Conservation (phyloP, 345 rosid species). For the Geranium brycei region DNA sequence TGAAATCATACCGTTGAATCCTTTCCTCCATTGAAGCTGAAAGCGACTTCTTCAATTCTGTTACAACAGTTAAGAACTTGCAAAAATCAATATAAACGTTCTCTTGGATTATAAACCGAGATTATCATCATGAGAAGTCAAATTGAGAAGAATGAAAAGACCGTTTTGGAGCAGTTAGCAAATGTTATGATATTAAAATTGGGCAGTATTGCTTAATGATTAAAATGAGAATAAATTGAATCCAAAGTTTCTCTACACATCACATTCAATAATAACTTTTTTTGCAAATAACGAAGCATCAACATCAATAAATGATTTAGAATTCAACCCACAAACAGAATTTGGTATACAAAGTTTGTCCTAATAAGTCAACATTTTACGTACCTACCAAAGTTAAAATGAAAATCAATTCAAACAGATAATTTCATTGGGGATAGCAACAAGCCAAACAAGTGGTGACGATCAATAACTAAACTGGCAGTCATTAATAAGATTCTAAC, state of each 20-base stretch:
- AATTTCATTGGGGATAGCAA: too few relatives aligned
- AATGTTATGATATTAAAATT: background rate
- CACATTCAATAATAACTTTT: background rate
- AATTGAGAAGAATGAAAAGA: background rate
- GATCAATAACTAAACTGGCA: background rate
- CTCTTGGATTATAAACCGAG: background rate
- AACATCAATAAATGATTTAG: too few relatives aligned
- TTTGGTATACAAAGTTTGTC: too few relatives aligned
- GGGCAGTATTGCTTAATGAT: background rate
- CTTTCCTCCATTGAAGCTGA: slow-evolving; percentile 98
- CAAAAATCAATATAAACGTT: slow-evolving; percentile 2
- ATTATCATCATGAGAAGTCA: background rate
- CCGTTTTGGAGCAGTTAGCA: background rate
- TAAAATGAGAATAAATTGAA: background rate
- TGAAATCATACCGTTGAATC: slow-evolving; percentile 76
- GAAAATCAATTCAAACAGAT: background rate
- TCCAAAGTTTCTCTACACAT: background rate
- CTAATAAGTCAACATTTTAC: background rate
- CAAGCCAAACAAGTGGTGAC: background rate
- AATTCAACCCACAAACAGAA: too few relatives aligned
- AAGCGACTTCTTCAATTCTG: slow-evolving; percentile 90
- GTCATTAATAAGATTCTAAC: background rate
- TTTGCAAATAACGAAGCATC: background rate
- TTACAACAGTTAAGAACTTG: slow-evolving; percentile 13
- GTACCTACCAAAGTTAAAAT: background rate